phyloP scores from a whole-genome alignment of 1,284 basidiomycete genomes.

The Leccinum pallidistipes region DNA sequence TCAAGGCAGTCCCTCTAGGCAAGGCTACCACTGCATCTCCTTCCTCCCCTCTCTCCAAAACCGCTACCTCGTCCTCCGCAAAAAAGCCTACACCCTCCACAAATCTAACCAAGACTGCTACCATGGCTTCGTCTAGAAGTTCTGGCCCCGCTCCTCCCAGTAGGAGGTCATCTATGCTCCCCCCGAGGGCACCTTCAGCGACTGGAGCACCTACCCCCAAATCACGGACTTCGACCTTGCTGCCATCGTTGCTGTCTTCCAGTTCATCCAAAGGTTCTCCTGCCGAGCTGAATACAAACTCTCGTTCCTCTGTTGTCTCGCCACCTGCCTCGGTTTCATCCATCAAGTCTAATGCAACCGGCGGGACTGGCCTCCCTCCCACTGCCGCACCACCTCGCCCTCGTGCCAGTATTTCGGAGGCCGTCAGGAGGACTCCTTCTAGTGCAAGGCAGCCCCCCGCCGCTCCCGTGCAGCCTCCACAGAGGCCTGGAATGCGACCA shows the following conservation, averaged over 20 bases:
- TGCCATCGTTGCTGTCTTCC: constrained; percentile 37
- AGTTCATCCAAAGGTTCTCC: constrained; percentile 37
- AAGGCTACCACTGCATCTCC: constrained; percentile 37
- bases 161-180: constrained; percentile 50
- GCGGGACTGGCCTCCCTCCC: constrained; percentile 10
- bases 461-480: constrained; percentile 23
- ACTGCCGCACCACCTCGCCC: constrained; percentile 39
- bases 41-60: constrained; percentile 38
- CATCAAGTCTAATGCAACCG: constrained; percentile 35
- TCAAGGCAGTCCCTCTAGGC: constrained; percentile 51
- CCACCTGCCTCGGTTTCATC: constrained; percentile 45
- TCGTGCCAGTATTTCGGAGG: constrained; percentile 56
- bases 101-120: constrained; percentile 40
- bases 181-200: constrained; percentile 36
- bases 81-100: constrained; percentile 48
- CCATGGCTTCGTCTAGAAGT: constrained; percentile 41
- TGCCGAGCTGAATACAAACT: constrained; percentile 38
- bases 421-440: constrained; percentile 46
- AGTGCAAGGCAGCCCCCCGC: constrained; percentile 38
- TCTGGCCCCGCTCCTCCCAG: constrained; percentile 37
- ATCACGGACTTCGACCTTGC: constrained; percentile 32
- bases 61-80: constrained; percentile 41
- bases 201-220: constrained; percentile 32
- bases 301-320: constrained; percentile 52
- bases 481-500: constrained; percentile 41